phyloP scores from a whole-genome alignment of 164 flowering plant genomes.

The Magnolia sinica region DNA sequence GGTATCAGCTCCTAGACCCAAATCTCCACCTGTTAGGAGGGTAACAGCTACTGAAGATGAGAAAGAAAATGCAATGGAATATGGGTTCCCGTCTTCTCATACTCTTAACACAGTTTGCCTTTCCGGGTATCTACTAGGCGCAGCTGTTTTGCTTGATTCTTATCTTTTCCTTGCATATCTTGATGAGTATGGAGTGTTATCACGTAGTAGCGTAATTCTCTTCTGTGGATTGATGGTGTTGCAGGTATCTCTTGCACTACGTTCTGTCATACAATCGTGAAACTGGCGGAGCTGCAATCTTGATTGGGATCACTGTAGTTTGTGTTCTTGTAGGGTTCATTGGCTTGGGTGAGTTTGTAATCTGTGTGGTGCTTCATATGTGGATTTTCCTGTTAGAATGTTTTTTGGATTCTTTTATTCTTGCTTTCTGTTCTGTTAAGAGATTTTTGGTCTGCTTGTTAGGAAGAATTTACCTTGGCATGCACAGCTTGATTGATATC shows the following conservation, averaged over 20 bases:
- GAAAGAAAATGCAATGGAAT: slow-evolving; percentile 90
- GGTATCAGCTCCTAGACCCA: slow-evolving; percentile 93
- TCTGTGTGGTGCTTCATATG: not conserved
- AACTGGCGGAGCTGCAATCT: slow-evolving; percentile 23
- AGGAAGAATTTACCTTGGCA: slow-evolving; percentile 99
- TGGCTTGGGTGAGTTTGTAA: slow-evolving; percentile 48
- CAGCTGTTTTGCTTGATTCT: slow-evolving; percentile 2
- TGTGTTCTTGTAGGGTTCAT: slow-evolving; percentile 64
- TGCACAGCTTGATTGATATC: slow-evolving; percentile 90
- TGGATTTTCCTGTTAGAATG: not conserved
- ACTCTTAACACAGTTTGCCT: slow-evolving; percentile 95
- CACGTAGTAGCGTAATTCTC: not conserved
- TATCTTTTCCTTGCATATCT: not conserved
- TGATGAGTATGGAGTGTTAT: not conserved
- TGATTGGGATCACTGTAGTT: slow-evolving; percentile 39
- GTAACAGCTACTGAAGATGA: slow-evolving; percentile 84
- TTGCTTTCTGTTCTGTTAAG: slow-evolving; percentile 4
- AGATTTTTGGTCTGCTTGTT: slow-evolving; percentile 26
- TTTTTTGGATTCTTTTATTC: not conserved
- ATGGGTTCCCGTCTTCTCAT: slow-evolving; percentile 98
- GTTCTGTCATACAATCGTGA: slow-evolving; percentile 30
- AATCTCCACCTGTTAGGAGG: slow-evolving; percentile 83
- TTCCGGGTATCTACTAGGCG: slow-evolving; percentile 59
- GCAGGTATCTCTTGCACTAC: slow-evolving; percentile 64
- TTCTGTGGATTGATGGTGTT: slow-evolving; percentile 12